Percentiles rank a stretch among this genome's conserved stretches.
Evolutionary conservation across 805 yeast species (phyloP).

Genomic region (Kuraishia piskuri): DNA sequence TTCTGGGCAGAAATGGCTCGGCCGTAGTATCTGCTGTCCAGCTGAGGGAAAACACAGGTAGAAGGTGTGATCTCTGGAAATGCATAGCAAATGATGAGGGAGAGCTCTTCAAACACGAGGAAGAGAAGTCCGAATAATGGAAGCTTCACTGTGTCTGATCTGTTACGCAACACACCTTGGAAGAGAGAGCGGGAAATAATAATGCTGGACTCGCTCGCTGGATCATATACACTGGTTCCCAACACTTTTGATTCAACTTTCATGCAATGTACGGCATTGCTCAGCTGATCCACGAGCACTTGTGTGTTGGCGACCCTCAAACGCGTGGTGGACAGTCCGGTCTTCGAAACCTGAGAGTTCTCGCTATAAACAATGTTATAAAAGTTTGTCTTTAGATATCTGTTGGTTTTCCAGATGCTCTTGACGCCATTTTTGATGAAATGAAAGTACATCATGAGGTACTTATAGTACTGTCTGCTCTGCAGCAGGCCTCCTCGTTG

Average conservation of each 20-base stretch:
- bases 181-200: conserved; percentile 31
- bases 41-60: conserved; percentile 48
- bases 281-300: conserved; percentile 15
- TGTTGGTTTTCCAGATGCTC: conserved; percentile 42
- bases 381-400: conserved; percentile 17
- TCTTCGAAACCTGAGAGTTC: too few relatives aligned
- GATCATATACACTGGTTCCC: not conserved
- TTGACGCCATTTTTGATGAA: conserved; percentile 54
- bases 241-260: conserved; percentile 11
- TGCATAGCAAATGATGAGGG: conserved; percentile 41
- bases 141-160: conserved; percentile 38
- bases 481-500: not conserved
- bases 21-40: conserved; percentile 31
- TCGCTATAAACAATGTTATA: conserved; percentile 17
- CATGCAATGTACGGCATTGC: conserved; percentile 14
- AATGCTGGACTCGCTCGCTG: conserved; percentile 8
- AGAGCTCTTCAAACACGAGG: conserved; percentile 46
- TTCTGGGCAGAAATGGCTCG: conserved; percentile 14
- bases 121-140: conserved; percentile 52
- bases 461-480: not conserved
- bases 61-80: conserved; percentile 54
- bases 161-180: conserved; percentile 42
- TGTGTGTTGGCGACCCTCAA: conserved; percentile 18
- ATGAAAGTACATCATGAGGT: conserved; percentile 17
- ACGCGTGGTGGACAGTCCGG: too few relatives aligned